A percentile compares a stretch with the other conserved stretches of the same genome.
Conservation (phyloP, 139 green algal genomes). For the Chlorella sorokiniana region DNA sequence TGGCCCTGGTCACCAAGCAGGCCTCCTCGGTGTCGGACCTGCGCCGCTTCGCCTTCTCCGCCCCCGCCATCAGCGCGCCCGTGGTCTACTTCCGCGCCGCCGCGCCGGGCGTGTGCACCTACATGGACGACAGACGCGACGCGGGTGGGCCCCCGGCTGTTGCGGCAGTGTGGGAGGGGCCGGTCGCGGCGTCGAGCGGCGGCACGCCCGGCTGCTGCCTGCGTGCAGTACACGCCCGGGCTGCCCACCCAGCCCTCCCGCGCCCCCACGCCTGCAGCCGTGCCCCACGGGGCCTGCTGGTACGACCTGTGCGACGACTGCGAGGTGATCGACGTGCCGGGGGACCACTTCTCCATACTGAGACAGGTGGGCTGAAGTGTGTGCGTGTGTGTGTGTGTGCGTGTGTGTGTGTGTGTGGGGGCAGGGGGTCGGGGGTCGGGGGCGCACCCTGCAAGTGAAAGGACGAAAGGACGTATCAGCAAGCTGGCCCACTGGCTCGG, state of each 20-base stretch:
- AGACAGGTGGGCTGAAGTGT: conserved; percentile 50
- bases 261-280: conserved; percentile 10
- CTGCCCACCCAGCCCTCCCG: neutral
- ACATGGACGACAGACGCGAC: conserved; percentile 76
- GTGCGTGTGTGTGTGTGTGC: neutral
- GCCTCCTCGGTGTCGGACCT: conserved; percentile 77
- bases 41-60: conserved; percentile 62
- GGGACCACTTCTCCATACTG: conserved; percentile 90
- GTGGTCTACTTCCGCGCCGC: conserved; percentile 83
- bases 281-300: conserved; percentile 80
- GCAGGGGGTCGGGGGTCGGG: neutral
- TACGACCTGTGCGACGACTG: conserved; percentile 68
- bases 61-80: conserved; percentile 19
- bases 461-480: too few relatives aligned
- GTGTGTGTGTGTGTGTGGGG: neutral
- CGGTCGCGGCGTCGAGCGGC: too few relatives aligned
- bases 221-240: neutral
- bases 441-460: neutral
- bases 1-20: conserved; percentile 83
- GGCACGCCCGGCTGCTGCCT: neutral
- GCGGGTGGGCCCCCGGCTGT: neutral
- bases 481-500: too few relatives aligned
- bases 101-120: conserved; percentile 72
- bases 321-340: conserved; percentile 67
- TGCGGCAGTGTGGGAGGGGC: neutral